These are phyloP conservation scores for Termitomyces sp. DNA, from an alignment of 768 basidiomycete species.

Conservation along the genomic window DNA sequence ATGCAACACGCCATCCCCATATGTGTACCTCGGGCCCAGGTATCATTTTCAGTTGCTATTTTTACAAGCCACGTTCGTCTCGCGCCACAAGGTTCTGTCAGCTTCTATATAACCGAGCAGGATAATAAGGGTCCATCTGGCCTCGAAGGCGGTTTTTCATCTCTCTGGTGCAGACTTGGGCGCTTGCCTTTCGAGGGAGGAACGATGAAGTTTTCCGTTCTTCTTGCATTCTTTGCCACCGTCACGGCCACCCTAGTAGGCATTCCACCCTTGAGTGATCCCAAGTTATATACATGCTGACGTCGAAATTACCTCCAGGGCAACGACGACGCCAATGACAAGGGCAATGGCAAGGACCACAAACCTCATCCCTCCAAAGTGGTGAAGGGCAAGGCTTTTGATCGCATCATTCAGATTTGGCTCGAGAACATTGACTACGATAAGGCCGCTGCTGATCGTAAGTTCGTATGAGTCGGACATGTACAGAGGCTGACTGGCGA, in stretches of 20 bases:
- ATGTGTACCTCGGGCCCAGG: background rate
- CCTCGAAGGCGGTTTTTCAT: background rate
- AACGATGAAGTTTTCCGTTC: background rate
- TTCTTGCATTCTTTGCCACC: background rate
- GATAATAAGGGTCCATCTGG: background rate
- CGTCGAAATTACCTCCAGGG: background rate
- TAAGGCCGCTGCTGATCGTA: constrained; percentile 21
- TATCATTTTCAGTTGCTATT: background rate
- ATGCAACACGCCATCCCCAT: background rate
- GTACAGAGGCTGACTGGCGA: background rate
- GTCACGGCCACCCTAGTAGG: background rate
- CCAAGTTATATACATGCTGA: background rate
- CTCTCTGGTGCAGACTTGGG: background rate
- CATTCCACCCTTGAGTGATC: background rate
- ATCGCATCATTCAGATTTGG: constrained; percentile 41
- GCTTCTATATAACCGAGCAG: background rate
- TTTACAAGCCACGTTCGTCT: background rate
- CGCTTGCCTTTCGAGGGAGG: background rate
- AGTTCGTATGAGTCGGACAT: background rate
- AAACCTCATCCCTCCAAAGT: background rate
- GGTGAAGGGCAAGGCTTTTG: constrained; percentile 23
- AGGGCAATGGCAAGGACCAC: background rate
- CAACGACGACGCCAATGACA: background rate
- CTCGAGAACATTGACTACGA: constrained; percentile 59
- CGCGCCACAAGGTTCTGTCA: background rate